Evolutionary conservation across 345 rosid genomes (phyloP).

Genomic region (Streptanthus diversifolius): DNA sequence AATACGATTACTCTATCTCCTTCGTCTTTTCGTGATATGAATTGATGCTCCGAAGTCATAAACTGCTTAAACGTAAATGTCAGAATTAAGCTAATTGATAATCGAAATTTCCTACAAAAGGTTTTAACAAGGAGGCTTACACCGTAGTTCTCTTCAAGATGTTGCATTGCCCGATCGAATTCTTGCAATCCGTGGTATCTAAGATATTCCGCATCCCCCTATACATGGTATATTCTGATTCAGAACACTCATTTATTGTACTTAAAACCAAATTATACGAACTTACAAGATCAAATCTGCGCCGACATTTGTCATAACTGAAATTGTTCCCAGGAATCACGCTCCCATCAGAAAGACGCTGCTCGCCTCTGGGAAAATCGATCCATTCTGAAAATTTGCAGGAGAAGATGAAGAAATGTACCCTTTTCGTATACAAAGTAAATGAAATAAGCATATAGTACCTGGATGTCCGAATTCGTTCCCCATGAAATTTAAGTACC

Average conservation of each 20-base stretch:
- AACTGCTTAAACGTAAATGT: constrained; percentile 44
- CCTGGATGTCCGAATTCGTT: constrained; percentile 99
- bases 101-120: background rate
- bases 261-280: background rate
- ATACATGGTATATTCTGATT: constrained; percentile 1
- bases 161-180: constrained; percentile 96
- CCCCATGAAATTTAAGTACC: constrained; percentile 96
- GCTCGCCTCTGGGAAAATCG: constrained; percentile 96
- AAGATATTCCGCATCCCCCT: constrained; percentile 85
- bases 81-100: background rate
- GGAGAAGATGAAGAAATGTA: constrained; percentile 13
- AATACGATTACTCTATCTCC: constrained; percentile 72
- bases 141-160: constrained; percentile 64
- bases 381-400: constrained; percentile 73
- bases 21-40: constrained; percentile 73
- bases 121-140: constrained; percentile 43
- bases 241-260: constrained; percentile 8
- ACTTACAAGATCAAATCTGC: constrained; percentile 90
- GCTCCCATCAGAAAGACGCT: constrained; percentile 58
- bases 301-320: constrained; percentile 90
- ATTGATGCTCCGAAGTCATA: constrained; percentile 90
- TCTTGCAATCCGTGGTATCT: constrained; percentile 86
- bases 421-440: background rate
- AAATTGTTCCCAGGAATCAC: constrained; percentile 64
- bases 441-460: constrained; percentile 31